A percentile compares a stretch with the other conserved stretches of the same genome.
phyloP scores from a whole-genome alignment of 1,284 basidiomycete species.

The Sanghuangporus baumii region DNA sequence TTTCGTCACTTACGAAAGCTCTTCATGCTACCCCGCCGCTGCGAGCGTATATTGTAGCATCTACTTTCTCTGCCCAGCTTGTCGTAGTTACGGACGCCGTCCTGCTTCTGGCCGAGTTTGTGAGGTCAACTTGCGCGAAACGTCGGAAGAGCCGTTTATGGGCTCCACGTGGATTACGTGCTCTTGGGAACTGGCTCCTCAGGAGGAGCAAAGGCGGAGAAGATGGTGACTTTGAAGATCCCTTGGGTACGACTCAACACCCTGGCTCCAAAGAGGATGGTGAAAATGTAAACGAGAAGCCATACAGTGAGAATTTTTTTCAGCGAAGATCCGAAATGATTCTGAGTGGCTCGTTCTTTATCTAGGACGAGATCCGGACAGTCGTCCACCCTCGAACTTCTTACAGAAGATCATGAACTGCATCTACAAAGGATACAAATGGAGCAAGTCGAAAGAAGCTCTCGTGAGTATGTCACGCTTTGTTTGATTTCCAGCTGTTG shows the following conservation, averaged over 20 bases:
- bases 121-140: conserved; percentile 36
- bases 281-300: conserved; percentile 7
- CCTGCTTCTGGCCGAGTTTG: conserved; percentile 37
- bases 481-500: background rate
- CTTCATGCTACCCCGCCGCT: conserved; percentile 26
- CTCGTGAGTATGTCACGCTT: conserved; percentile 28
- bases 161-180: conserved; percentile 43
- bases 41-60: conserved; percentile 40
- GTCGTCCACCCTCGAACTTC: conserved; percentile 37
- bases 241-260: conserved; percentile 1
- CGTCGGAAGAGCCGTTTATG: conserved; percentile 39
- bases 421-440: conserved; percentile 33
- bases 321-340: background rate
- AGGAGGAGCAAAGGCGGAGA: conserved; percentile 23
- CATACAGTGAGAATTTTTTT: conserved; percentile 30
- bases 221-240: conserved; percentile 20
- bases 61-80: conserved; percentile 43
- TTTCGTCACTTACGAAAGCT: background rate
- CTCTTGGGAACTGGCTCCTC: conserved; percentile 29
- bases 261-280: background rate
- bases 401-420: conserved; percentile 33
- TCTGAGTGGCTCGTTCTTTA: background rate
- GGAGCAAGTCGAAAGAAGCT: conserved; percentile 40
- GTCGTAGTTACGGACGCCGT: conserved; percentile 37
- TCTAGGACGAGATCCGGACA: conserved; percentile 39